Conservation (phyloP, 805 yeast species). For the Saccharomyces jurei region DNA sequence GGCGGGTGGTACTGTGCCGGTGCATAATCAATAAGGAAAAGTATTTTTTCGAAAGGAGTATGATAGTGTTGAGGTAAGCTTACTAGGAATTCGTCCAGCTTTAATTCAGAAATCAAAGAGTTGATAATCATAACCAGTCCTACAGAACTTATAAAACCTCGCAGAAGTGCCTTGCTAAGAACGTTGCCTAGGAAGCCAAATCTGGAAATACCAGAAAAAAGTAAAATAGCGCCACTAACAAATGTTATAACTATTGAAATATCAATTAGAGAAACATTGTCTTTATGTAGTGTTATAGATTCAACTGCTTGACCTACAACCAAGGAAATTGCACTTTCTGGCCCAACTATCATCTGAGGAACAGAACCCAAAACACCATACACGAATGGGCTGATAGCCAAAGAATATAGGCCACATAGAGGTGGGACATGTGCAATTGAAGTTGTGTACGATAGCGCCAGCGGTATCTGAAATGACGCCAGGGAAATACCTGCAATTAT, state of each 20-base stretch:
- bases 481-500: constrained; percentile 76
- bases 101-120: constrained; percentile 64
- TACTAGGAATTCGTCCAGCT: constrained; percentile 43
- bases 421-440: constrained; percentile 82
- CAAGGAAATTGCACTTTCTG: constrained; percentile 81
- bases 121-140: constrained; percentile 78
- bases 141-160: constrained; percentile 81
- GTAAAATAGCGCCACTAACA: constrained; percentile 62
- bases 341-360: constrained; percentile 85
- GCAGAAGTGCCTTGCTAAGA: constrained; percentile 62
- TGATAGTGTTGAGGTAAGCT: constrained; percentile 47
- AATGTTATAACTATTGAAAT: constrained; percentile 63
- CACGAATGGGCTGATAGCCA: constrained; percentile 69
- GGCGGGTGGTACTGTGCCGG: constrained; percentile 41
- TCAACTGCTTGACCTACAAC: constrained; percentile 75
- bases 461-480: constrained; percentile 87
- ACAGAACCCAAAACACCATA: constrained; percentile 77
- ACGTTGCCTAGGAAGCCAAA: constrained; percentile 81
- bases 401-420: constrained; percentile 65
- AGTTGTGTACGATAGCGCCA: constrained; percentile 65
- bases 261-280: constrained; percentile 41
- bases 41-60: constrained; percentile 63
- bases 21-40: constrained; percentile 46
- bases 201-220: constrained; percentile 71
- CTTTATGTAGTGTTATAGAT: constrained; percentile 39